Conservation (phyloP, 2,329 filamentous ascomycete genomes). For the Harringtonia lauricola region DNA sequence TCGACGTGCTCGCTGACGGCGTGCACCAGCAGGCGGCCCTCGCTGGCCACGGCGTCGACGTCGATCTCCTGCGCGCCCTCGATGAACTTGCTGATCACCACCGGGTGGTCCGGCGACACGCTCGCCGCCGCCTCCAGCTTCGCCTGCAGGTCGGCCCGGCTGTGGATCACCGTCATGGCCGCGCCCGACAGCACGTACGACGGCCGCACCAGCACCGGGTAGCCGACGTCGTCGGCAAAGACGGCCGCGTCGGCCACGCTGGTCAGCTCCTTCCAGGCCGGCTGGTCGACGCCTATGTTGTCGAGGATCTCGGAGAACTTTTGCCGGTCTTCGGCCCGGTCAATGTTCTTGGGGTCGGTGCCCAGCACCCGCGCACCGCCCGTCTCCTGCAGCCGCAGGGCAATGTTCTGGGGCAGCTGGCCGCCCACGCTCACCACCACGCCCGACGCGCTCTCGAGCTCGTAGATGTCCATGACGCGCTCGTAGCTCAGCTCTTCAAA, state of each 20-base stretch:
- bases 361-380: constrained; percentile 86
- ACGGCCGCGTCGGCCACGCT: constrained; percentile 78
- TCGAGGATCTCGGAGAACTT: constrained; percentile 97
- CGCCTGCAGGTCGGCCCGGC: constrained; percentile 79
- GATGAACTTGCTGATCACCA: constrained; percentile 98
- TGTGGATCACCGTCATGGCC: constrained; percentile 94
- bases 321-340: constrained; percentile 95
- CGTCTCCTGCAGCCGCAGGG: constrained; percentile 81
- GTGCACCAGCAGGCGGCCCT: constrained; percentile 80
- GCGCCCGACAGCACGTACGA: constrained; percentile 94
- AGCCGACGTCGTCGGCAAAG: constrained; percentile 77
- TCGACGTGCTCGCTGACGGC: constrained; percentile 94
- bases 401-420: constrained; percentile 95
- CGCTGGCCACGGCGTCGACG: constrained; percentile 80
- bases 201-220: constrained; percentile 90
- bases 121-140: constrained; percentile 85
- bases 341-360: constrained; percentile 87
- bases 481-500: constrained; percentile 97
- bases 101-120: constrained; percentile 92
- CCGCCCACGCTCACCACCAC: constrained; percentile 94
- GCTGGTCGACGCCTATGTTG: constrained; percentile 93
- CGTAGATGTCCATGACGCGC: constrained; percentile 97
- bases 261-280: constrained; percentile 94
- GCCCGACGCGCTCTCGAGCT: constrained; percentile 73
- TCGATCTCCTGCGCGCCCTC: constrained; percentile 95